Conservation (phyloP, 2,329 filamentous ascomycete species). For the Dendryphion nanum region DNA sequence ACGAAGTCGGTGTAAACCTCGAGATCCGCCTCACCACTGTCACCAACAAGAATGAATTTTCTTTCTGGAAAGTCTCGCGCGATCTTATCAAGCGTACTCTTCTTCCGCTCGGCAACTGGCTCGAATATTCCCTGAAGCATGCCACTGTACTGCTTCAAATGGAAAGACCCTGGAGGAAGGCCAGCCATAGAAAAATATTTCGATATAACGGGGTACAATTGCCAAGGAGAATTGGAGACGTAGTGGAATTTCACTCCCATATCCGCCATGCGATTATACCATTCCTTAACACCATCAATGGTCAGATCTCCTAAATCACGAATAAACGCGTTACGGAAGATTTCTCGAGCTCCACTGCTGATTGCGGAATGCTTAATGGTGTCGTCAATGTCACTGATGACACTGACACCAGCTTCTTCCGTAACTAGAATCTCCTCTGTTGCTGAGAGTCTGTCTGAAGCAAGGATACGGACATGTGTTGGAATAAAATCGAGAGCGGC, state of each 20-base stretch:
- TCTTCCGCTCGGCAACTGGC: slow-evolving; percentile 92
- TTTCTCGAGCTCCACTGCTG: slow-evolving; percentile 79
- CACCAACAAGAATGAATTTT: slow-evolving; percentile 87
- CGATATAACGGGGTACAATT: slow-evolving; percentile 85
- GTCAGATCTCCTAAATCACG: slow-evolving; percentile 78
- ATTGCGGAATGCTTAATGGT: slow-evolving; percentile 97
- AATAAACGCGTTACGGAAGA: slow-evolving; percentile 94
- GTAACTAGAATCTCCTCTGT: slow-evolving; percentile 76
- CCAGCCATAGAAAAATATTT: slow-evolving; percentile 80
- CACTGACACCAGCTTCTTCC: slow-evolving; percentile 75
- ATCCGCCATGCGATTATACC: slow-evolving; percentile 76
- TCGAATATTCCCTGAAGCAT: slow-evolving; percentile 99
- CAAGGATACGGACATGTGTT: slow-evolving; percentile 82
- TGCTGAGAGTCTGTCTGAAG: slow-evolving; percentile 78
- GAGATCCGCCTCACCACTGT: slow-evolving; percentile 93
- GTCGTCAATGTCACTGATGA: slow-evolving; percentile 98
- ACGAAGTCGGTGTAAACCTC: slow-evolving; percentile 97
- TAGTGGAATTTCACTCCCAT: slow-evolving; percentile 91
- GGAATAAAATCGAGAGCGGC: slow-evolving; percentile 86
- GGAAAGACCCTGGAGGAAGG: slow-evolving; percentile 83
- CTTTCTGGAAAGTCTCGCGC: slow-evolving; percentile 85
- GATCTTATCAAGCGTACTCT: slow-evolving; percentile 79
- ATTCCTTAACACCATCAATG: slow-evolving; percentile 83
- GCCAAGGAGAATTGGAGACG: slow-evolving; percentile 99
- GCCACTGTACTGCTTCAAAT: slow-evolving; percentile 92